Base-by-base conservation (phyloP, 2,329 filamentous ascomycete species). In the Bipolaris oryzae region DNA sequence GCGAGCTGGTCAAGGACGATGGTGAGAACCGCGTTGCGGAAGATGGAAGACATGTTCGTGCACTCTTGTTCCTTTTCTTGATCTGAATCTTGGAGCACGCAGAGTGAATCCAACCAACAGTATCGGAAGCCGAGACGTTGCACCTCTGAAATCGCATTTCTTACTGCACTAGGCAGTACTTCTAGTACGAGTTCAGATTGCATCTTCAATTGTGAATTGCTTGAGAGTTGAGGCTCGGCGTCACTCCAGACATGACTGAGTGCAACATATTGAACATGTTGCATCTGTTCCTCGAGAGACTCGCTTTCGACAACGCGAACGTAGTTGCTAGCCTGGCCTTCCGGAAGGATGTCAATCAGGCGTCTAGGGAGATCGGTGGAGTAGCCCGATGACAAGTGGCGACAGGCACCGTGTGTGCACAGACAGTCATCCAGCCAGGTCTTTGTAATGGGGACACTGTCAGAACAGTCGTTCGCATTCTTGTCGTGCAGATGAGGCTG, bases 101-200 rank as follows among this genome's bases (percentile, higher is more conserved):
- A 76, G 7, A 76, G 70, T 1, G 66, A 68, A 51, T 76, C 74
- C 20, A 68, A 43, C 73, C 73, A 76, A 34, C 73, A 56, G 53
- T 75, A 76, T 10, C 69, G 64, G 53, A 66, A 64, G 42, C 73
- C 74, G 10, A 74, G 62, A 10, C 55, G 57, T 15, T 64, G 60
- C 4, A 68, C 63, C 23, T 67, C 61, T 25, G 61, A 41, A 39
- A 76, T 71, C 6, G 72, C 74, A 45, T 70, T 58, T 10, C 68
- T 62, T 25, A 75, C 52, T 31, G 62, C 53, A 5, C 50, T 50
- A 10, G 72, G 61, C 5, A 76, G 62, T 15, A 20, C n/a, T 7
- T 63, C 53, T 7, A 63, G 49, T 20, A 59, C 55, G 4, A 74
- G 46, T 20, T 59, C 55, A 7, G 42, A 43, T 35, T 66, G 62